These are phyloP conservation scores for Tetracladium marchalianum DNA, from an alignment of 495 filamentous ascomycete genomes.

Conservation along the genomic window DNA sequence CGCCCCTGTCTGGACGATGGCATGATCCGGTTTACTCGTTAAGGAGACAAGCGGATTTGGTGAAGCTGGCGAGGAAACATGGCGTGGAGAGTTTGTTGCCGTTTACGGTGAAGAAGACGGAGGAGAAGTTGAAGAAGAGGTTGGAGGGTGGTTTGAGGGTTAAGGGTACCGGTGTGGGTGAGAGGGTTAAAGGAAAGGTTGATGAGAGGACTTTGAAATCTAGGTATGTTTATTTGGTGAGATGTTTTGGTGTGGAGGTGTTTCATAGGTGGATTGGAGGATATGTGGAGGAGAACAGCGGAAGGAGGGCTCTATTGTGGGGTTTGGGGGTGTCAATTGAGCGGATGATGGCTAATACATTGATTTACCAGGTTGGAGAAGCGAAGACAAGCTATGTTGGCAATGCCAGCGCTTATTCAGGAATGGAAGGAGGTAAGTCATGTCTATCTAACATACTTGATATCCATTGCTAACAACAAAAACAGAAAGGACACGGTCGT, in stretches of 20 bases:
- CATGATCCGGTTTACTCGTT: constrained; percentile 70
- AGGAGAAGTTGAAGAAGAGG: constrained; percentile 51
- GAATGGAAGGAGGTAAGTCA: constrained; percentile 82
- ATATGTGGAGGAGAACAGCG: too few species aligned
- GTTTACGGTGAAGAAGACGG: constrained; percentile 62
- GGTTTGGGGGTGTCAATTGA: too few species aligned
- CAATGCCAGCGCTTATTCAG: constrained; percentile 82
- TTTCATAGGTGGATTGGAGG: too few species aligned
- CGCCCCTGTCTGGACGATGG: constrained; percentile 67
- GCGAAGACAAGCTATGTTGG: constrained; percentile 83
- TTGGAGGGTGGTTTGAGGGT: constrained; percentile 67
- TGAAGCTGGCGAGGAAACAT: constrained; percentile 72
- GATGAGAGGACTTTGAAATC: constrained; percentile 82
- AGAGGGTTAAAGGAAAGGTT: constrained; percentile 87
- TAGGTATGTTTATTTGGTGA: constrained; percentile 38
- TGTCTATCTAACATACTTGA: constrained; percentile 1
- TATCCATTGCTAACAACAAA: constrained; percentile 12
- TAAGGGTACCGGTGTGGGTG: constrained; percentile 85
- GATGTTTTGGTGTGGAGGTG: too few species aligned
- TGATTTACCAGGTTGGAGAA: constrained; percentile 58
- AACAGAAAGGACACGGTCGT: constrained; percentile 71
- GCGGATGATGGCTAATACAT: constrained; percentile 12
- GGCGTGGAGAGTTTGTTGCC: constrained; percentile 81
- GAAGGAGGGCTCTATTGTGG: too few species aligned
- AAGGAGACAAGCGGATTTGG: constrained; percentile 81